phyloP scores from a whole-genome alignment of 108 stramenopile genomes.

The Pseudonitzschia pungens region DNA sequence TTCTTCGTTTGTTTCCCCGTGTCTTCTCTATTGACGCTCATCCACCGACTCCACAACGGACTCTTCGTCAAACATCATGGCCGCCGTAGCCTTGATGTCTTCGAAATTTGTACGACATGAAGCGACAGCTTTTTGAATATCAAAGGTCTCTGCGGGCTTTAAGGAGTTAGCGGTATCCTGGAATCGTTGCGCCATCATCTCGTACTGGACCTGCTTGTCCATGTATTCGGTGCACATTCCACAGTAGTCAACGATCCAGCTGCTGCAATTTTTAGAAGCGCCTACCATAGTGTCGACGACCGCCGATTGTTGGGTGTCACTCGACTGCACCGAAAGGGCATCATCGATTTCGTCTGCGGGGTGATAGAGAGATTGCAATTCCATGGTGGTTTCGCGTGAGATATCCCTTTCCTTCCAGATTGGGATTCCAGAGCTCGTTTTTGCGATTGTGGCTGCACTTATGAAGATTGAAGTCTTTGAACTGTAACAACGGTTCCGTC shows the following conservation, averaged over 20 bases:
- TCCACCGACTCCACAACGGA: constrained; percentile 30
- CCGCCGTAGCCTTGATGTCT: constrained; percentile 2
- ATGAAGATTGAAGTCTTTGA: not conserved
- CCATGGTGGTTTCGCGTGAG: not conserved
- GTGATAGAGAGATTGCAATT: not conserved
- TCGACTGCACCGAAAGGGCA: not conserved
- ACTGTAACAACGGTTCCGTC: not conserved
- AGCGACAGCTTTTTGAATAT: not conserved
- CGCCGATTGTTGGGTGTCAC: not conserved
- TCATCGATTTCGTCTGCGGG: not conserved
- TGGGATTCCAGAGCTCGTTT: not conserved
- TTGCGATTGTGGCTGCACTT: not conserved
- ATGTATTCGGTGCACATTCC: constrained; percentile 31
- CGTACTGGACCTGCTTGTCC: constrained; percentile 45
- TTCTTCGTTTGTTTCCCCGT: not conserved
- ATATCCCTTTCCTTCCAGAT: not conserved
- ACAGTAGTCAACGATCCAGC: constrained; percentile 26
- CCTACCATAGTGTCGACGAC: constrained; percentile 9
- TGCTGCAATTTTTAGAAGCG: constrained; percentile 5
- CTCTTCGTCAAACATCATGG: constrained; percentile 33
- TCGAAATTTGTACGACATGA: not conserved
- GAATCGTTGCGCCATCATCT: constrained; percentile 13
- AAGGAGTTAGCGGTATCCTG: constrained; percentile 1
- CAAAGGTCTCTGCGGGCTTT: constrained; percentile 3
- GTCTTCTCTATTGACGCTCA: constrained; percentile 12